phyloP scores from a whole-genome alignment of 1,139 yeast genomes.

The Lodderomyces beijingensis region DNA sequence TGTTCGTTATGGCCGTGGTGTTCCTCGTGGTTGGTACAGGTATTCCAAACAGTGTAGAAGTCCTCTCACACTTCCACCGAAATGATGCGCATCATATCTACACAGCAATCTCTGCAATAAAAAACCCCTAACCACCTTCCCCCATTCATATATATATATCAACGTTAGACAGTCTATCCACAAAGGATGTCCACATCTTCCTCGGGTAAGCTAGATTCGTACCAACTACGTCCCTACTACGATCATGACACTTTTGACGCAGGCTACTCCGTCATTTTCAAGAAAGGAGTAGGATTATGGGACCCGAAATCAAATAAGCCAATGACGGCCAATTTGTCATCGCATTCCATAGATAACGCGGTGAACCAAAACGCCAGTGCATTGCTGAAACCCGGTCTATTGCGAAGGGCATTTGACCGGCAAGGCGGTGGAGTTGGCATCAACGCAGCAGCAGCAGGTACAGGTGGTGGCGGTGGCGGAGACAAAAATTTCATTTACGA shows the following conservation, averaged over 20 bases:
- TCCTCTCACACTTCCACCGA: too few relatives aligned
- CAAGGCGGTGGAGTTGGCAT: conserved; percentile 16
- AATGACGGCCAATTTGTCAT: conserved; percentile 23
- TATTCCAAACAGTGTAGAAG: too few relatives aligned
- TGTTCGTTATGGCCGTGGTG: too few relatives aligned
- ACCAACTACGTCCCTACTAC: conserved; percentile 61
- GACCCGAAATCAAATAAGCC: conserved; percentile 37
- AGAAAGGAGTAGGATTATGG: conserved; percentile 58
- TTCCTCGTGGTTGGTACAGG: too few relatives aligned
- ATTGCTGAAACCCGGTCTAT: conserved; percentile 8
- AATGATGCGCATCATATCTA: too few relatives aligned
- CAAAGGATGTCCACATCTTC: conserved; percentile 2
- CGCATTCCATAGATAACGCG: conserved; percentile 15
- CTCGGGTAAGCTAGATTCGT: conserved; percentile 10
- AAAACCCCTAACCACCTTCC: too few relatives aligned
- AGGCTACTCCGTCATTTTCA: conserved; percentile 58
- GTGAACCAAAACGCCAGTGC: conserved; percentile 7
- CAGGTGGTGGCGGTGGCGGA: conserved; percentile 5
- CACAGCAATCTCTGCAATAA: too few relatives aligned
- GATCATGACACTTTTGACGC: conserved; percentile 67
- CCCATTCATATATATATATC: neutral
- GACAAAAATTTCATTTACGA: conserved; percentile 55
- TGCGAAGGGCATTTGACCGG: conserved; percentile 11
- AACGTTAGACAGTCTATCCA: too few relatives aligned
- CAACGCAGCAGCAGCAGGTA: conserved; percentile 3